A percentile compares a stretch with the other conserved stretches of the same genome.
Evolutionary conservation across 2,329 filamentous ascomycete species (phyloP).

Genomic region (Tolypocladium endophyticum): DNA sequence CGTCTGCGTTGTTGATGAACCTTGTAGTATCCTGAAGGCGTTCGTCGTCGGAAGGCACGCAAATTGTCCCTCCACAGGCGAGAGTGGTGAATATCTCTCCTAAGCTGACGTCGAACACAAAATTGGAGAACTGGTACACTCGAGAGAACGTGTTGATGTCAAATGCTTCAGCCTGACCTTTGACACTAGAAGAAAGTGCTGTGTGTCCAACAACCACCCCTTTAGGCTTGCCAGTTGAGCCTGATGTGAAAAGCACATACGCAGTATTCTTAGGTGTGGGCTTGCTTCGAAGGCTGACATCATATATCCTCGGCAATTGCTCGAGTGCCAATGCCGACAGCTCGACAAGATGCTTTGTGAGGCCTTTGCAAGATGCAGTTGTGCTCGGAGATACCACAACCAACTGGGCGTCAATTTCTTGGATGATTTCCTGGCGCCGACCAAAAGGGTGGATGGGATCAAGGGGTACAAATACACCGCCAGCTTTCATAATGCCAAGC

Average conservation of each 20-base stretch:
- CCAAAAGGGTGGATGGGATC: constrained; percentile 25
- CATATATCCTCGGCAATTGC: neutral
- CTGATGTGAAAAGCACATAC: constrained; percentile 1
- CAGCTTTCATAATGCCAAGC: neutral
- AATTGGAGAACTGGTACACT: neutral
- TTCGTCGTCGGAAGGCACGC: constrained; percentile 2
- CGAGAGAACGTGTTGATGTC: neutral
- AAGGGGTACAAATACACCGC: constrained; percentile 10
- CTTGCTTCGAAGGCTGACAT: neutral
- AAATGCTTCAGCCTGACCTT: neutral
- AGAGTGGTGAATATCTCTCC: constrained; percentile 3
- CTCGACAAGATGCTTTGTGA: neutral
- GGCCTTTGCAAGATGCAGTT: neutral
- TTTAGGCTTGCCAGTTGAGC: neutral
- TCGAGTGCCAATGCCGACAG: neutral
- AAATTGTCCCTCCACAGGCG: constrained; percentile 1
- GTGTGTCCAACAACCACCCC: neutral
- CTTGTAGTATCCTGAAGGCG: neutral
- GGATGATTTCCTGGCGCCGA: constrained; percentile 3
- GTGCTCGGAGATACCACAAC: neutral
- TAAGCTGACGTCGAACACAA: constrained; percentile 5
- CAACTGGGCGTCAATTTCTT: constrained; percentile 1
- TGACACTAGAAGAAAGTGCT: neutral
- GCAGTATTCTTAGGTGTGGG: neutral
- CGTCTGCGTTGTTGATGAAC: constrained; percentile 2